A percentile compares a stretch with the other conserved stretches of the same genome.
Evolutionary conservation across 2,329 filamentous ascomycete species (phyloP).

Genomic region (Pseudogymnoascus sp.): DNA sequence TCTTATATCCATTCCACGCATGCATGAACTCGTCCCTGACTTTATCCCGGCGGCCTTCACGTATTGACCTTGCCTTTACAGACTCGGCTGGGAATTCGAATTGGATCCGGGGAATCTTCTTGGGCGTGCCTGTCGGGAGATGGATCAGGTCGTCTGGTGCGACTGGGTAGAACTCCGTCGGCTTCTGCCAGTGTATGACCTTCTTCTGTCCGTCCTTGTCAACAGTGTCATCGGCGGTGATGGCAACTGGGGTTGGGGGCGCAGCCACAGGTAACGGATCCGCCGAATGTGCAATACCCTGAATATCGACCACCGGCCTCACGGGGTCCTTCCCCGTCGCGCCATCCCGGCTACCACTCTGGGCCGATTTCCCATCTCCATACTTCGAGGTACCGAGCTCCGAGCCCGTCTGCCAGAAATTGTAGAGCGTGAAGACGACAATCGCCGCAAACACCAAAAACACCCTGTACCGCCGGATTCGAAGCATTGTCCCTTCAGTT

Average conservation of each 20-base stretch:
- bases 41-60: conserved; percentile 52
- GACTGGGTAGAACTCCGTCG: conserved; percentile 70
- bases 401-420: neutral
- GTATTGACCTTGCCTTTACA: conserved; percentile 47
- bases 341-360: neutral
- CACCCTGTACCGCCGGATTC: conserved; percentile 52
- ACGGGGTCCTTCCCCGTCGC: neutral
- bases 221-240: conserved; percentile 10
- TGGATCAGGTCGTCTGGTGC: conserved; percentile 54
- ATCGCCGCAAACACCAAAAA: conserved; percentile 48
- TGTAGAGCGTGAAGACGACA: conserved; percentile 35
- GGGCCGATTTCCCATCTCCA: neutral
- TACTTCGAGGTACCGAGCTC: neutral
- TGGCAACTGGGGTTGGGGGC: conserved; percentile 13
- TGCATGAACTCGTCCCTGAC: conserved; percentile 65
- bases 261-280: neutral
- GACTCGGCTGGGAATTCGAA: conserved; percentile 61
- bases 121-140: conserved; percentile 64
- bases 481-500: conserved; percentile 37
- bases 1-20: conserved; percentile 76
- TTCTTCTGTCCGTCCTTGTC: neutral
- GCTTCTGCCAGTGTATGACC: conserved; percentile 62
- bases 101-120: conserved; percentile 69
- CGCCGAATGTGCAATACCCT: neutral
- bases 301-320: neutral